Evolutionary conservation across 1,139 yeast species (phyloP).

Genomic region (Yamadazyma triangularis): DNA sequence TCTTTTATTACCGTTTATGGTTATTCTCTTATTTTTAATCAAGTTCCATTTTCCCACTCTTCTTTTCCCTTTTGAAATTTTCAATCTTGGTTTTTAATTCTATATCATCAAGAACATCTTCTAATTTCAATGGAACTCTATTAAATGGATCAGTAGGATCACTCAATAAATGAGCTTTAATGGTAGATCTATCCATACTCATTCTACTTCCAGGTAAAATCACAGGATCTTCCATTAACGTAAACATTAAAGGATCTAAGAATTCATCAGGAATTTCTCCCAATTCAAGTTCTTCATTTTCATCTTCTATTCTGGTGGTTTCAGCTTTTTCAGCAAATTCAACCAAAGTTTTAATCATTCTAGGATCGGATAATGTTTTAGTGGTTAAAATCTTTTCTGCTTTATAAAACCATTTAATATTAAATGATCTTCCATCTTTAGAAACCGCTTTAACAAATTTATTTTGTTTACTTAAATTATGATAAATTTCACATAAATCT

Average conservation of each 20-base stretch:
- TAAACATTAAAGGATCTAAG: constrained; percentile 93
- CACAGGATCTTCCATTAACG: constrained; percentile 95
- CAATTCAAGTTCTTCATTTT: constrained; percentile 77
- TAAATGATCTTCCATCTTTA: constrained; percentile 84
- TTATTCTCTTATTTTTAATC: not conserved
- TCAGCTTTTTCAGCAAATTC: constrained; percentile 65
- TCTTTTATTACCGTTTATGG: too few relatives aligned
- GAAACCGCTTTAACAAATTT: constrained; percentile 79
- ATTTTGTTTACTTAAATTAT: constrained; percentile 60
- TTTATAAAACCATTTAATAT: constrained; percentile 57
- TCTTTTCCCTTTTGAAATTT: constrained; percentile 47
- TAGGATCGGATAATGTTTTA: constrained; percentile 48
- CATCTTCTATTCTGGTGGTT: constrained; percentile 55
- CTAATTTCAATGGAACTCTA: constrained; percentile 83
- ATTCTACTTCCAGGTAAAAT: constrained; percentile 81
- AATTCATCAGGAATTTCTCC: constrained; percentile 97
- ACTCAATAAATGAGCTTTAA: constrained; percentile 88
- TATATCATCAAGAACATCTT: constrained; percentile 75
- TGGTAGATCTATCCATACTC: constrained; percentile 83
- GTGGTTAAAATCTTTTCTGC: constrained; percentile 65
- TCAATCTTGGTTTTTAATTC: constrained; percentile 62
- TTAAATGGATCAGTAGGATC: constrained; percentile 98
- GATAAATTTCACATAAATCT: constrained; percentile 69
- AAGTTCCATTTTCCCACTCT: constrained; percentile 5
- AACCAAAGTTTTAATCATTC: constrained; percentile 47